Base-by-base conservation (phyloP, 805 yeast species). In the Wickerhamomyces queroliae region DNA sequence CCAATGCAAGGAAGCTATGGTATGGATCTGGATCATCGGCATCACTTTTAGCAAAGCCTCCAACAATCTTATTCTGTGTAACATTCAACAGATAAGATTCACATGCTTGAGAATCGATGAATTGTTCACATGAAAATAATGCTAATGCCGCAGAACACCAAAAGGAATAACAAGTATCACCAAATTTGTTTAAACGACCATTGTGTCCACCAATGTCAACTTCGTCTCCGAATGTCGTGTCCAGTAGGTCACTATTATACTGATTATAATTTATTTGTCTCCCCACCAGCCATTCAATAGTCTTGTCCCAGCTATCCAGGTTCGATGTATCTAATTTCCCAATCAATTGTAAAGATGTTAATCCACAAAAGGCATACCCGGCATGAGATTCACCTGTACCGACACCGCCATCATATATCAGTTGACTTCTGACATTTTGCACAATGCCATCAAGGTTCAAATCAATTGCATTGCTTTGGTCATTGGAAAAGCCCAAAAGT, bases 161-260 rank as follows among this genome's bases (percentile, higher is more conserved):
- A 70, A 88, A 89, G 7, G 83, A 74, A 54, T 89, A 89, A 63
- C 97, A 89, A 0, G 95, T 83, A 59, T 89, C 97, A 4, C 83
- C 83, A 41, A 69, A 72, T 57, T 89, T 89, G 57, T 87, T 87
- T n/a, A 76, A 78, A 35, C 97, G 67, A 1, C 97, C 97, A 58
- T 88, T 86, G 55, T 85, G 79, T 0, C 91, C 91, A 2, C 96
- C 96, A 38, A 62, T 61, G 52, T 83, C 91, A 2, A 56, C 61
- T 0, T 37, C 46, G 47, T 76, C 80, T 37, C 56, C 61, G 39
- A 47, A 58, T 22, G 63, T 69, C 40, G 69, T 60, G 0, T 51
- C 53, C 8, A 40, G 24, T 12, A 48, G 39, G 2, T 28, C 32
- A 3, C 47, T 45, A 26, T 64, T 62, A 36, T 46, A 55, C 9